A percentile compares a stretch with the other conserved stretches of the same genome.
phyloP scores from a whole-genome alignment of 2,329 filamentous ascomycete species.

The Diplocarpon mali region DNA sequence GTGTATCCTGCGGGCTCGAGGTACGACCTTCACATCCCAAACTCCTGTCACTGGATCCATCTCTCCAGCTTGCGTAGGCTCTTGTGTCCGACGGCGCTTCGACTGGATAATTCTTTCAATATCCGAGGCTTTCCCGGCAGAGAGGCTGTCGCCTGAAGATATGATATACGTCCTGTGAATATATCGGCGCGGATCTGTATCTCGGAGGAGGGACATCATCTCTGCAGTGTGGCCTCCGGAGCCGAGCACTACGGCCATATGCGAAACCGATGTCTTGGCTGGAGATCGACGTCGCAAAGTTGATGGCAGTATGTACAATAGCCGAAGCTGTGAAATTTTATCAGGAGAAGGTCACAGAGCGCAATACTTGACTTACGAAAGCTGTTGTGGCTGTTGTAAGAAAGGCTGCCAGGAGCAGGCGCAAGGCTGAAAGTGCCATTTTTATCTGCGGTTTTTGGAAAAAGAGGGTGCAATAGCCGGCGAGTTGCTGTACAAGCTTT shows the following conservation, averaged over 20 bases:
- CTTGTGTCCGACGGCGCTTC: slow-evolving; percentile 4
- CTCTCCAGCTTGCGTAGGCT: slow-evolving; percentile 11
- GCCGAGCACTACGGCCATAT: slow-evolving; percentile 74
- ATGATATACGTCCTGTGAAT: slow-evolving; percentile 68
- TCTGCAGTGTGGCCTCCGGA: slow-evolving; percentile 92
- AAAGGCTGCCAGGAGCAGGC: slow-evolving; percentile 14
- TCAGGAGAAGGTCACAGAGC: not conserved
- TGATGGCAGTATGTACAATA: slow-evolving; percentile 23
- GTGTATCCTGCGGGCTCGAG: slow-evolving; percentile 70
- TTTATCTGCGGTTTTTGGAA: too few relatives aligned
- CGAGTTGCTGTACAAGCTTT: not conserved
- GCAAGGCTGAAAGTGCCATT: slow-evolving; percentile 14
- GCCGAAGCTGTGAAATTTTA: slow-evolving; percentile 20
- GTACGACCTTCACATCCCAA: slow-evolving; percentile 47
- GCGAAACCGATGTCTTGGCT: slow-evolving; percentile 30
- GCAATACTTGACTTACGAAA: slow-evolving; percentile 17
- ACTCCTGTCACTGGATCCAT: slow-evolving; percentile 15
- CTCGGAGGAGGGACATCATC: slow-evolving; percentile 75
- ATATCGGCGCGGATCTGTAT: slow-evolving; percentile 37
- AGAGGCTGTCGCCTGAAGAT: slow-evolving; percentile 65
- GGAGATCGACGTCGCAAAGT: slow-evolving; percentile 3
- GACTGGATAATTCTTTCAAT: slow-evolving; percentile 43
- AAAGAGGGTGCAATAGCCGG: not conserved
- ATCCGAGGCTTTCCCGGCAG: slow-evolving; percentile 47
- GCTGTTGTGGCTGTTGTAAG: slow-evolving; percentile 17